Base-by-base conservation (phyloP, 1,284 basidiomycete genomes). In the Cutaneotrichosporon cyanovorans region DNA sequence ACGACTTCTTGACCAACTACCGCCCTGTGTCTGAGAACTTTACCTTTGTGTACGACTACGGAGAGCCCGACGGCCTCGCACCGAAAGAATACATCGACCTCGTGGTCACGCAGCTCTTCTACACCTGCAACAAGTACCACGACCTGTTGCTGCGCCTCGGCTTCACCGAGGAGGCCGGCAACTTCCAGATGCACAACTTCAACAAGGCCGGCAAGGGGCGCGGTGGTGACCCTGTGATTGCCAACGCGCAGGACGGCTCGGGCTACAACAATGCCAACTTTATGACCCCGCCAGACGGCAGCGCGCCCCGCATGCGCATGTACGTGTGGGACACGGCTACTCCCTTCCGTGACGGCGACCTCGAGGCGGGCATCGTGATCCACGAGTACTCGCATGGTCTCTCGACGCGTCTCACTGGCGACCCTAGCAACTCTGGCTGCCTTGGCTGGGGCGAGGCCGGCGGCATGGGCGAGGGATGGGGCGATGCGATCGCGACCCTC, bases 161-260 rank as follows among this genome's bases (percentile, higher is more conserved):
- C 22, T 95, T 96, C 69, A 85, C 86, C 64, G 91, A 96, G 71
- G 77, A 80, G 8, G 77, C 88, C 3, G 90, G 92, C 32, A 97
- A 97, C 78, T 97, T 97, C 83, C 92, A 97, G 73, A 87, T 92
- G 66, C 78, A 88, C 78, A 96, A 97, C 80, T 91, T 90, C 64
- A 88, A 82, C 1, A 81, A 83, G 42, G 92, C 91, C 28, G 92
- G 92, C 34, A 74, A 75, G 48, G 90, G 87, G 62, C 25, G 7
- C 25, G 25, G 25, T 7, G 80, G 80, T 53, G 92, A 97, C 60
- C 90, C 82, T 36, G 87, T 97, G 55, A 89, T 95, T 56, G 83
- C 88, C 45, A 93, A 93, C 61, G 91, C 92, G 1, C 90, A 95
- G 72, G 91, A 95, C 62, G 90, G 90, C 36, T 85, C 82, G 19